Evolutionary conservation across 495 filamentous ascomycete species (phyloP).

Genomic region (Cairneyella variabilis): DNA sequence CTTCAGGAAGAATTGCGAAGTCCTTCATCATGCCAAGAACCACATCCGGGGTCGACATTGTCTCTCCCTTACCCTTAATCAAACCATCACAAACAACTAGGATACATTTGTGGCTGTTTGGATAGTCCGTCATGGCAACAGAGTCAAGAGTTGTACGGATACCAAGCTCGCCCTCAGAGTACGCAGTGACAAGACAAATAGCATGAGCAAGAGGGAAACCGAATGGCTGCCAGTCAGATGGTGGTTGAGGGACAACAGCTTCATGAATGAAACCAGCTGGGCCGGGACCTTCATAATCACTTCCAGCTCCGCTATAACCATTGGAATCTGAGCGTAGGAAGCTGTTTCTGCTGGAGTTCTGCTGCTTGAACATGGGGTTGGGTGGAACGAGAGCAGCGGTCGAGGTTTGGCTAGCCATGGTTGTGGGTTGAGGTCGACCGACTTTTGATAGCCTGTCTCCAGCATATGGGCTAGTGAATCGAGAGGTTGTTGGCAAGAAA

Average conservation of each 20-base stretch:
- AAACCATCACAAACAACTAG: conserved; percentile 96
- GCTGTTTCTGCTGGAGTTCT: conserved; percentile 62
- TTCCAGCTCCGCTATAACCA: conserved; percentile 46
- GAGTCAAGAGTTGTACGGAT: conserved; percentile 94
- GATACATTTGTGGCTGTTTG: conserved; percentile 96
- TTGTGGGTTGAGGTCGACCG: conserved; percentile 61
- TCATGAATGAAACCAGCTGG: conserved; percentile 94
- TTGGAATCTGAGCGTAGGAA: conserved; percentile 43
- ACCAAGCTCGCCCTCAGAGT: conserved; percentile 93
- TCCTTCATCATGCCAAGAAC: conserved; percentile 93
- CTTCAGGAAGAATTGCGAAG: conserved; percentile 68
- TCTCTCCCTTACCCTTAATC: conserved; percentile 94
- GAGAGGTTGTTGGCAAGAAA: conserved; percentile 80
- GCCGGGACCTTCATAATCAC: conserved; percentile 62
- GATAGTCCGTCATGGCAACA: conserved; percentile 95
- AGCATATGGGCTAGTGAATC: conserved; percentile 92
- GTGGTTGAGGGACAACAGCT: conserved; percentile 94
- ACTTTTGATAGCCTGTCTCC: conserved; percentile 39
- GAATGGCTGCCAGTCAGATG: conserved; percentile 93
- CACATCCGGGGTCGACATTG: conserved; percentile 83
- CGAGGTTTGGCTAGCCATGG: conserved; percentile 93
- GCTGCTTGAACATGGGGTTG: conserved; percentile 66
- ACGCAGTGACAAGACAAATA: conserved; percentile 93
- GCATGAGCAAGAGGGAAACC: conserved; percentile 91
- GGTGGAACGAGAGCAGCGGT: conserved; percentile 68